Base-by-base conservation (phyloP, 768 basidiomycete genomes). In the Phallus indusiatus region DNA sequence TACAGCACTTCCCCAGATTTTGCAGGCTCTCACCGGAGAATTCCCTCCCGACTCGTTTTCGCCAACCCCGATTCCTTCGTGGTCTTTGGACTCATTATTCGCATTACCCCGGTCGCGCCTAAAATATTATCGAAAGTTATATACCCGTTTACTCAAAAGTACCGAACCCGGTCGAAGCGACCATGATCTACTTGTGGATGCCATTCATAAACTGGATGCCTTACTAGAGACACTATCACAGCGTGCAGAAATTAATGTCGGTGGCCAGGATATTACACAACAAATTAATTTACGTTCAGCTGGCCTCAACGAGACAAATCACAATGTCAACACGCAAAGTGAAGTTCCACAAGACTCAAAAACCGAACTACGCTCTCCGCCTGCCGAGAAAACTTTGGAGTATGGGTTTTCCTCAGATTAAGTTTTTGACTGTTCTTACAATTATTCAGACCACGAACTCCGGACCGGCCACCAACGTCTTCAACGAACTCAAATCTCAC, bases 61-160 rank as follows among this genome's bases (percentile, higher is more conserved):
- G 17, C 17, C 47, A n/a, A 55, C 69, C 4, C 67, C 74, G 14
- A 71, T 77, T 6, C 68, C 72, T 5, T 53, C 73, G 47, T 96
- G 94, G 91, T 88, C 91, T 0, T 74, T 98, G 14, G 95, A 98
- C 67, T 74, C 81, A 8, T 76, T 98, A 20, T 99, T 99, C 74
- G 73, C 88, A 12, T 79, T 98, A 9, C 96, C 96, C 0, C 87
- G 85, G 67, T 76, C 76, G 14, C 83, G 96, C 47, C 73, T 99
- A 59, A 84, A 84, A 65, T 98, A 99, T 71, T 98, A 97, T 75
- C 85, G 83, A 67, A 94, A 88, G 69, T 77, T 98, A 0, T 98
- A 98, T 68, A 78, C 81, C 54, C 82, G 88, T 53, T 74, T 98
- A 49, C 74, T 97, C 52, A 91, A 88, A 72, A 90, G 87, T 66